phyloP scores from a whole-genome alignment of 2,329 filamentous ascomycete genomes.

The Boeremia exigua region DNA sequence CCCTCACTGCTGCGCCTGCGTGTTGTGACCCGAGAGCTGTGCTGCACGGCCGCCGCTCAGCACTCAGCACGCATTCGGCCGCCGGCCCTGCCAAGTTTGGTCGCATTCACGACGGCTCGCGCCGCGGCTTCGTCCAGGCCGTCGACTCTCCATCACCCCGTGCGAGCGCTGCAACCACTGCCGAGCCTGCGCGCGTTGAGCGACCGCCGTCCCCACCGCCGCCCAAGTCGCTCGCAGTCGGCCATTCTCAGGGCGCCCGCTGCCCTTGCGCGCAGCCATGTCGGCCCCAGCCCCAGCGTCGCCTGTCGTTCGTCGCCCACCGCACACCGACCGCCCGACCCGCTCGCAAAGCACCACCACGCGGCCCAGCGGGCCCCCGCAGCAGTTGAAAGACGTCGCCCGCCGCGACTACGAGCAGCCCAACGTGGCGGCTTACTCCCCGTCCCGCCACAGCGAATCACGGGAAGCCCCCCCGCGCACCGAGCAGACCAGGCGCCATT shows the following conservation, averaged over 20 bases:
- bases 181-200: slow-evolving; percentile 1
- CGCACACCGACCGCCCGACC: slow-evolving; percentile 41
- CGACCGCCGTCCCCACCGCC: slow-evolving; percentile 11
- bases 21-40: background rate
- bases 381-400: slow-evolving; percentile 58
- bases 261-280: slow-evolving; percentile 39
- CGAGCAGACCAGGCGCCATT: slow-evolving; percentile 60
- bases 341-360: slow-evolving; percentile 46
- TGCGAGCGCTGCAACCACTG: background rate
- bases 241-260: slow-evolving; percentile 22
- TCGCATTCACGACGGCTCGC: slow-evolving; percentile 12
- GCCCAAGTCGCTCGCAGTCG: slow-evolving; percentile 13
- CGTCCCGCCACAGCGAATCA: slow-evolving; percentile 68
- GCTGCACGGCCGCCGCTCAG: slow-evolving; percentile 16
- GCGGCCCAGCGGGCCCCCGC: slow-evolving; percentile 26
- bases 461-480: slow-evolving; percentile 62
- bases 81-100: slow-evolving; percentile 16
- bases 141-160: slow-evolving; percentile 6
- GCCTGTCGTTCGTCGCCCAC: slow-evolving; percentile 48
- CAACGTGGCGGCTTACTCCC: slow-evolving; percentile 64
- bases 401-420: slow-evolving; percentile 77
- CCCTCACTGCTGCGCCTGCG: slow-evolving; percentile 1
- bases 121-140: slow-evolving; percentile 24
- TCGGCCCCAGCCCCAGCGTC: slow-evolving; percentile 49
- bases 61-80: slow-evolving; percentile 14